Conservation (phyloP, 805 yeast species). For the Candida pseudofarinosa region DNA sequence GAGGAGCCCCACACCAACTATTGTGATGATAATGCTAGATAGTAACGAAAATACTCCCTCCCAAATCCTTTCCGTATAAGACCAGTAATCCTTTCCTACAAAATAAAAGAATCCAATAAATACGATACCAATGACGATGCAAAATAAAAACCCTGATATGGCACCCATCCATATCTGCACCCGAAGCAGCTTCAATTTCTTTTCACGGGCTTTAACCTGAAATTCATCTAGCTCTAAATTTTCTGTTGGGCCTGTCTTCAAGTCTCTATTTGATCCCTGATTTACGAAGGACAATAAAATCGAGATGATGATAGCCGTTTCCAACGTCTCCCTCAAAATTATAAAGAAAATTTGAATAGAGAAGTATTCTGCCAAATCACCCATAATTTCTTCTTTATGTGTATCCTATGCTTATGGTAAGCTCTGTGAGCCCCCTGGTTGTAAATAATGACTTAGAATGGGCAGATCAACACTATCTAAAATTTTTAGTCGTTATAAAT, state of each 20-base stretch:
- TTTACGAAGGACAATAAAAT: slow-evolving; percentile 71
- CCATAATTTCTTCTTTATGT: slow-evolving; percentile 8
- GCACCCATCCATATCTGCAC: slow-evolving; percentile 83
- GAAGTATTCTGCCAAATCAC: slow-evolving; percentile 41
- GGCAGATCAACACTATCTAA: no score
- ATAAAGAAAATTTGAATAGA: slow-evolving; percentile 76
- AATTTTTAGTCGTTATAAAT: not conserved
- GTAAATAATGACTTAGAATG: no score
- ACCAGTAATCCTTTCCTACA: slow-evolving; percentile 83
- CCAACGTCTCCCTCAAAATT: slow-evolving; percentile 68
- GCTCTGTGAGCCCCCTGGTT: not conserved
- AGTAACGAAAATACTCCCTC: slow-evolving; percentile 79
- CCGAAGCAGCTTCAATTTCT: slow-evolving; percentile 34
- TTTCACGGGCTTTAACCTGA: not conserved
- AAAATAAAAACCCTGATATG: slow-evolving; percentile 59
- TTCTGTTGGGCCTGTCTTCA: slow-evolving; percentile 1
- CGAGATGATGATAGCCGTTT: slow-evolving; percentile 67
- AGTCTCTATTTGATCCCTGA: slow-evolving; percentile 38
- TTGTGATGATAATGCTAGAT: slow-evolving; percentile 73
- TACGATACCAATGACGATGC: slow-evolving; percentile 67
- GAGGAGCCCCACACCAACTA: slow-evolving; percentile 82
- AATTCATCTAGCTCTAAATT: not conserved
- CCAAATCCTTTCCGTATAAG: slow-evolving; percentile 82
- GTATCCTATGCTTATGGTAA: not conserved
- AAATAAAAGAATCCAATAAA: slow-evolving; percentile 69